Evolutionary conservation across 1,284 basidiomycete species (phyloP), one percentile per base, ranked within the genome.

Genomic region (Boletus smithii): DNA sequence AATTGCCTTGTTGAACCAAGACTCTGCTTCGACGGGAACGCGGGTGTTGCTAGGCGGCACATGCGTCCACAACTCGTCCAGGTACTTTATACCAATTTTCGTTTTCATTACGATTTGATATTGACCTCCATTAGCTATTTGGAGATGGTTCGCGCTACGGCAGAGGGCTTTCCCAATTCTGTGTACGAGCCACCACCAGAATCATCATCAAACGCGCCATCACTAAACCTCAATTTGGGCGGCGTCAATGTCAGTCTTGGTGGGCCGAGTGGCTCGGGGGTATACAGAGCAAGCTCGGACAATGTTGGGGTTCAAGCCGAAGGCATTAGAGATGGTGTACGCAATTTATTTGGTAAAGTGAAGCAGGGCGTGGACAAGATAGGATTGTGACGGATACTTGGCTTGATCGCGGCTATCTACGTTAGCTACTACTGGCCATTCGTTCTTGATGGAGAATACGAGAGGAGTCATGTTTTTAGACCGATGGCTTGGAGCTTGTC

Each of bases 241-340:
- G 88, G 89, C 0, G 88, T 97, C 50, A 93, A 92, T 61, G 82
- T 97, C 37, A 92, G 85, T 54, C 78, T 97, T 5, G 93, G 91
- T n/a, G 92, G 92, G 4, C 69, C 85, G 9, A 80, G 77, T 26
- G 87, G 85, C 8, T 81, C 86, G 0, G 91, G 91, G 1, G 80
- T 95, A 24, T 95, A 92, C 68, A 74, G 92, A 55, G 80, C 81
- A 31, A 83, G 80, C 55, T 80, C 78, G 10, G 88, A 86, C 58
- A 78, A 77, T 30, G 77, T 85, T 18, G 80, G 81, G 11, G 79
- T 95, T 31, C 89, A 93, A 65, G 79, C 88, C 18, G 87, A 88
- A 55, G 86, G 85, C 1, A 79, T 94, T 53, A 80, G 87, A 55
- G 91, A 91, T 61, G 91, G 92, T 3, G 85, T 95, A 32, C 81